These are phyloP conservation scores for Pseudogymnoascus sp. DNA, from an alignment of 2,329 filamentous ascomycete genomes.

Conservation along the genomic window DNA sequence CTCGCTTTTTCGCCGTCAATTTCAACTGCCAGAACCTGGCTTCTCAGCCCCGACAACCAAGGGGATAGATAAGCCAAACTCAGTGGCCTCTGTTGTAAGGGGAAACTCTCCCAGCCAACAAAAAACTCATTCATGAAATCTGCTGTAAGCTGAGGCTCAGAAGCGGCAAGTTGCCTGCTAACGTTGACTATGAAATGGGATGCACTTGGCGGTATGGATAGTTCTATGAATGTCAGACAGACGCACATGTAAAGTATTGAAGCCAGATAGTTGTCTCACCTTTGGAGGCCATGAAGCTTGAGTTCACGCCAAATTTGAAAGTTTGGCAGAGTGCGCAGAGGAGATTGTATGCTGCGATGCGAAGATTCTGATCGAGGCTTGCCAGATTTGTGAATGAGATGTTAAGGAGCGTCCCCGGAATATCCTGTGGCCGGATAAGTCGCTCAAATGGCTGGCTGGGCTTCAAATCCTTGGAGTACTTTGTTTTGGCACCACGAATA, in stretches of 20 bases:
- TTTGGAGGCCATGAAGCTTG: slow-evolving; percentile 55
- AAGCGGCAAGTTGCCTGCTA: slow-evolving; percentile 54
- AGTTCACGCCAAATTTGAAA: slow-evolving; percentile 58
- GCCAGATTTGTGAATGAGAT: slow-evolving; percentile 60
- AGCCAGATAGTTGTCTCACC: slow-evolving; percentile 34
- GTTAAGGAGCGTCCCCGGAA: slow-evolving; percentile 62
- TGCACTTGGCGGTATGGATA: slow-evolving; percentile 56
- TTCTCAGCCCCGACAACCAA: slow-evolving; percentile 57
- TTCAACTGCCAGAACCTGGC: slow-evolving; percentile 51
- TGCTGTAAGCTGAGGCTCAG: slow-evolving; percentile 59
- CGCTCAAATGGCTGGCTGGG: slow-evolving; percentile 56
- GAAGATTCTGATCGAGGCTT: slow-evolving; percentile 51
- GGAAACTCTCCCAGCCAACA: slow-evolving; percentile 63
- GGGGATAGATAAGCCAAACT: slow-evolving; percentile 64
- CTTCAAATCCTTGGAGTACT: slow-evolving; percentile 56
- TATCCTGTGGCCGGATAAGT: slow-evolving; percentile 61
- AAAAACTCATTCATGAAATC: slow-evolving; percentile 70
- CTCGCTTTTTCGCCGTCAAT: slow-evolving; percentile 57
- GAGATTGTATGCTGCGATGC: slow-evolving; percentile 60
- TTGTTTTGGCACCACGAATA: slow-evolving; percentile 56
- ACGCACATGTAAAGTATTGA: neutral
- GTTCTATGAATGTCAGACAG: slow-evolving; percentile 37
- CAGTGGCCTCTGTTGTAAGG: slow-evolving; percentile 58
- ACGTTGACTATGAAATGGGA: slow-evolving; percentile 59
- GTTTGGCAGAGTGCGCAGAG: slow-evolving; percentile 59